phyloP scores from a whole-genome alignment of 257 asterid species.

The Solanum acaule region DNA sequence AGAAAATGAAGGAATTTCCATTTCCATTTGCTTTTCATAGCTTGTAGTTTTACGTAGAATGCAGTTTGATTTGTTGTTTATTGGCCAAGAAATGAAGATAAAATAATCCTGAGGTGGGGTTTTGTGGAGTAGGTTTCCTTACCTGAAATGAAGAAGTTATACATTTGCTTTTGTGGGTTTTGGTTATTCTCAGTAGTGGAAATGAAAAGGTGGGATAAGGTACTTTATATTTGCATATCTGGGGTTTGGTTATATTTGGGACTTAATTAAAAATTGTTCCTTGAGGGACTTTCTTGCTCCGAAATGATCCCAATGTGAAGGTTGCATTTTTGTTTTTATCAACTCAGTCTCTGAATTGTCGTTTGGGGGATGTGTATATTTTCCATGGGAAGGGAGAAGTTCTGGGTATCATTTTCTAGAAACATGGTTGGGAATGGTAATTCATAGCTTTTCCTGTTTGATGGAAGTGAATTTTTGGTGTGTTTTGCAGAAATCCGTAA shows the following conservation, averaged over 20 bases:
- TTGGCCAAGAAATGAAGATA: neutral
- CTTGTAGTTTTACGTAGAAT: neutral
- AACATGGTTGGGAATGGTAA: neutral
- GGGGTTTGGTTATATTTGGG: neutral
- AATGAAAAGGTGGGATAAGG: neutral
- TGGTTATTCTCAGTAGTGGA: neutral
- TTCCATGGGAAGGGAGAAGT: neutral
- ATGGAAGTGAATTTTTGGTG: neutral
- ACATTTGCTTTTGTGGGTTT: neutral
- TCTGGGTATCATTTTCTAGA: neutral
- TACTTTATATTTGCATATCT: neutral
- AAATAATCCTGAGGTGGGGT: neutral
- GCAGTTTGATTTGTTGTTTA: neutral
- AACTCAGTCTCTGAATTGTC: neutral
- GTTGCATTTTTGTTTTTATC: neutral
- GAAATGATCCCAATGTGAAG: neutral
- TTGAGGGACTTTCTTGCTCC: neutral
- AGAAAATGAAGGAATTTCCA: neutral
- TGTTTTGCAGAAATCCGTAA: conserved; percentile 34
- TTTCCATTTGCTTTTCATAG: neutral
- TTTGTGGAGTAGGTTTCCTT: neutral
- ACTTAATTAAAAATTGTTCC: neutral
- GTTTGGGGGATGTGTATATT: neutral
- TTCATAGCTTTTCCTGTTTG: neutral
- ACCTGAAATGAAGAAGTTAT: neutral